Conservation (phyloP, 2,329 filamentous ascomycete species). For the Penicillium oxalicum region DNA sequence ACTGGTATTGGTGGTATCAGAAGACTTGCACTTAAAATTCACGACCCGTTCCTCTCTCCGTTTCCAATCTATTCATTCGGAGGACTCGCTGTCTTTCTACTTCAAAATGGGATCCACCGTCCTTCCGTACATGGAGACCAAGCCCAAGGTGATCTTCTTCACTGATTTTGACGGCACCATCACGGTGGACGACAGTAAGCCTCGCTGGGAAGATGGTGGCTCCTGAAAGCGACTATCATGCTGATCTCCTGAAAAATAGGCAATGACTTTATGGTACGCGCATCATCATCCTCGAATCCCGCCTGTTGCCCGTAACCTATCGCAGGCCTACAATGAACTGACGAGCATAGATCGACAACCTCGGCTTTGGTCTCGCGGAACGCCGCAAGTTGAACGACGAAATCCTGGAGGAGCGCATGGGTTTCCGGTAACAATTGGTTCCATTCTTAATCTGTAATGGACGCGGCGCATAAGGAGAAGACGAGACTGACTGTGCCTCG, state of each 20-base stretch:
- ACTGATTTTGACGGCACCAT: slow-evolving; percentile 98
- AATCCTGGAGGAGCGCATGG: slow-evolving; percentile 63
- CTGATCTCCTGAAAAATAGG: slow-evolving; percentile 30
- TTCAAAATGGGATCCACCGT: slow-evolving; percentile 27
- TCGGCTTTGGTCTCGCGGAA: slow-evolving; percentile 70
- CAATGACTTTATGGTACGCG: slow-evolving; percentile 58
- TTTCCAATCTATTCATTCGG: background rate
- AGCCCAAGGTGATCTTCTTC: slow-evolving; percentile 94
- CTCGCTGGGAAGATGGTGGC: no score
- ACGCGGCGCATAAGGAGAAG: no score
- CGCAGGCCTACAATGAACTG: slow-evolving; percentile 4
- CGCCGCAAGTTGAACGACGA: slow-evolving; percentile 69
- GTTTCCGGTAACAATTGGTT: slow-evolving; percentile 56
- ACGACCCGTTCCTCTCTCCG: background rate
- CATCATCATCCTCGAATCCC: background rate
- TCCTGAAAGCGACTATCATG: no score
- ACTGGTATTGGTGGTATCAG: background rate
- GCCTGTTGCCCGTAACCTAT: background rate
- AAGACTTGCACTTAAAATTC: background rate
- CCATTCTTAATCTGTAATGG: background rate
- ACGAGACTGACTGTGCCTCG: background rate
- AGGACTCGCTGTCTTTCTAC: background rate
- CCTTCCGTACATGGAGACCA: slow-evolving; percentile 43
- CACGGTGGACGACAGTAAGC: slow-evolving; percentile 63
- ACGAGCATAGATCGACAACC: slow-evolving; percentile 74